phyloP scores from a whole-genome alignment of 257 asterid genomes.

The Salvia rosmarinus region DNA sequence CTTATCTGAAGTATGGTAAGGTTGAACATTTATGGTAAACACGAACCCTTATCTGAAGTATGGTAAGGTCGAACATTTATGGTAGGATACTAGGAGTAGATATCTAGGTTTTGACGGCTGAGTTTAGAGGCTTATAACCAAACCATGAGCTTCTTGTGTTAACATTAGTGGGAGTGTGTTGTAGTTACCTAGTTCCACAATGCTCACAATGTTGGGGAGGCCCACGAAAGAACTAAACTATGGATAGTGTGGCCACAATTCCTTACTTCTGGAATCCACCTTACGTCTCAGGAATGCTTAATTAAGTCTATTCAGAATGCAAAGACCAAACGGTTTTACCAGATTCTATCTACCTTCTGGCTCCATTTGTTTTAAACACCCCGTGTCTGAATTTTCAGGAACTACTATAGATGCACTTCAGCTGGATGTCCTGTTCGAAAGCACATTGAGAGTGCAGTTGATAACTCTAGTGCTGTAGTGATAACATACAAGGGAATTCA shows the following conservation, averaged over 20 bases:
- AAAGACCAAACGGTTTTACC: not conserved
- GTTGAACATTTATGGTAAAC: not conserved
- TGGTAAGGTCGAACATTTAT: not conserved
- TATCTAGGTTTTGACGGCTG: not conserved
- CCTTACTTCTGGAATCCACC: not conserved
- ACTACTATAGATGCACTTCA: slow-evolving; percentile 88
- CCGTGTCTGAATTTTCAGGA: slow-evolving; percentile 54
- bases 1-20: too few relatives aligned
- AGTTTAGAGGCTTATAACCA: not conserved
- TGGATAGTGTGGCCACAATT: not conserved
- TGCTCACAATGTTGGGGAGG: not conserved
- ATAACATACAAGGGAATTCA: slow-evolving; percentile 83
- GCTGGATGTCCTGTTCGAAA: slow-evolving; percentile 92
- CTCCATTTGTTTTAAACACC: slow-evolving; percentile 18
- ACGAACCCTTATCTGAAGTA: not conserved
- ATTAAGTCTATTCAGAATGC: not conserved
- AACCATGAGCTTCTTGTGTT: not conserved
- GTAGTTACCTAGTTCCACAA: not conserved
- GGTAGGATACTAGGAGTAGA: not conserved
- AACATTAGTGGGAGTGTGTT: not conserved
- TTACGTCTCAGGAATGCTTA: slow-evolving; percentile 1
- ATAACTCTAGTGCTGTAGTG: slow-evolving; percentile 55
- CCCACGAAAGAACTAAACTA: slow-evolving; percentile 2
- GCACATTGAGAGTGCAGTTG: slow-evolving; percentile 79
- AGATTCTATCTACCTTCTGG: not conserved